Evolutionary conservation across 192 early-diverging fungal genomes (phyloP).

Genomic region (Hyaloraphidium curvatum): DNA sequence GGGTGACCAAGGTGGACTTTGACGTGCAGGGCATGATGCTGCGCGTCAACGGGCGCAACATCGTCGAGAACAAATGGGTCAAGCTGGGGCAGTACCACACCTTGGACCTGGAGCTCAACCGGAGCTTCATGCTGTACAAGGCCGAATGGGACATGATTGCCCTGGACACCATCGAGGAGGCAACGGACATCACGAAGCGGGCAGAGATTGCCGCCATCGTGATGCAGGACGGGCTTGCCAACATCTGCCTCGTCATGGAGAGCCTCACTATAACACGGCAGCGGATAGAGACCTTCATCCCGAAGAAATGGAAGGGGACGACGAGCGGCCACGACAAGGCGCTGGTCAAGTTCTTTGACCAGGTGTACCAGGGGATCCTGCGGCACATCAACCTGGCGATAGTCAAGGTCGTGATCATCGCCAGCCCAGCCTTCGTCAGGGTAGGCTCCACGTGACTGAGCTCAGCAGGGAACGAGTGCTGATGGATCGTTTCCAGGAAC

Average conservation of each 20-base stretch:
- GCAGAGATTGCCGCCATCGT: constrained; percentile 88
- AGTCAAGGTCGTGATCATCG: constrained; percentile 87
- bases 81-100: constrained; percentile 90
- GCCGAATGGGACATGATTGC: constrained; percentile 85
- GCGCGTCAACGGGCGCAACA: constrained; percentile 71
- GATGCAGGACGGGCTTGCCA: constrained; percentile 70
- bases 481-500: constrained; percentile 34
- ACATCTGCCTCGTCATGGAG: constrained; percentile 79
- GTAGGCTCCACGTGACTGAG: constrained; percentile 12
- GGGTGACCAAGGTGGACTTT: constrained; percentile 72
- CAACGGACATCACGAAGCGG: constrained; percentile 70
- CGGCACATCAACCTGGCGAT: constrained; percentile 79
- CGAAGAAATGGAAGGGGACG: constrained; percentile 81
- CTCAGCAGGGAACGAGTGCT: no score
- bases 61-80: constrained; percentile 72
- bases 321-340: constrained; percentile 76
- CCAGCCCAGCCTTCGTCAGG: constrained; percentile 89
- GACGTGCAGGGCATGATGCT: constrained; percentile 70
- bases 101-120: constrained; percentile 76
- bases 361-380: constrained; percentile 70
- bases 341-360: constrained; percentile 65
- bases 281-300: constrained; percentile 74
- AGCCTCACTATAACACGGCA: constrained; percentile 91
- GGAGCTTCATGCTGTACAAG: constrained; percentile 73
- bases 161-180: constrained; percentile 67